A percentile compares a stretch with the other conserved stretches of the same genome.
phyloP scores from a whole-genome alignment of 1,284 basidiomycete genomes.

The Austroboletus sp. region DNA sequence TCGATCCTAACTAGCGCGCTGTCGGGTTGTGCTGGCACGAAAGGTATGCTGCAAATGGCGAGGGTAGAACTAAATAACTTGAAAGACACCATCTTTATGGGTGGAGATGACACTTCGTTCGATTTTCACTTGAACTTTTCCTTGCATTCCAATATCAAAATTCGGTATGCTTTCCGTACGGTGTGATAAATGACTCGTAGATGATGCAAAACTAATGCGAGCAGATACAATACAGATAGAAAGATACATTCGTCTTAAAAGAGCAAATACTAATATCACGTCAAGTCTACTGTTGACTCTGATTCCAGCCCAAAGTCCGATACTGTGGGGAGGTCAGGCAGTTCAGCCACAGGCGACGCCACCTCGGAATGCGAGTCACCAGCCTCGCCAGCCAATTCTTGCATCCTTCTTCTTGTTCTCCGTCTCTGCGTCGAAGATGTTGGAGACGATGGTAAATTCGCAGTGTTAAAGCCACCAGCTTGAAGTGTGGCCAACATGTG shows the following conservation, averaged over 20 bases:
- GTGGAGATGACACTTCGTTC: background rate
- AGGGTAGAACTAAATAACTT: slow-evolving; percentile 31
- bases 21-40: slow-evolving; percentile 40
- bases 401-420: slow-evolving; percentile 25
- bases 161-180: slow-evolving; percentile 18
- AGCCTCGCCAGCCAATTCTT: slow-evolving; percentile 22
- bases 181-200: slow-evolving; percentile 2
- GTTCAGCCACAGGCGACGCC: slow-evolving; percentile 35
- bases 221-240: slow-evolving; percentile 33
- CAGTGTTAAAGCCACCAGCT: slow-evolving; percentile 46
- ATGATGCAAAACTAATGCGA: slow-evolving; percentile 25
- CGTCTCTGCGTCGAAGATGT: slow-evolving; percentile 24
- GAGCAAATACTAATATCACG: slow-evolving; percentile 24
- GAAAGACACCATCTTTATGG: slow-evolving; percentile 13
- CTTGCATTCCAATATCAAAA: slow-evolving; percentile 15
- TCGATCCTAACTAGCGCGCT: slow-evolving; percentile 38
- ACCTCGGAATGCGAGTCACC: slow-evolving; percentile 30
- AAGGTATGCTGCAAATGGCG: slow-evolving; percentile 32
- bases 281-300: slow-evolving; percentile 21
- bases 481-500: slow-evolving; percentile 70
- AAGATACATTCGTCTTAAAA: slow-evolving; percentile 20
- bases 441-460: slow-evolving; percentile 32
- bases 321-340: slow-evolving; percentile 33
- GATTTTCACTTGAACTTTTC: background rate
- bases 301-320: slow-evolving; percentile 28